A percentile compares a stretch with the other conserved stretches of the same genome.
phyloP scores from a whole-genome alignment of 345 rosid genomes.

The Euphorbia tirucalli region DNA sequence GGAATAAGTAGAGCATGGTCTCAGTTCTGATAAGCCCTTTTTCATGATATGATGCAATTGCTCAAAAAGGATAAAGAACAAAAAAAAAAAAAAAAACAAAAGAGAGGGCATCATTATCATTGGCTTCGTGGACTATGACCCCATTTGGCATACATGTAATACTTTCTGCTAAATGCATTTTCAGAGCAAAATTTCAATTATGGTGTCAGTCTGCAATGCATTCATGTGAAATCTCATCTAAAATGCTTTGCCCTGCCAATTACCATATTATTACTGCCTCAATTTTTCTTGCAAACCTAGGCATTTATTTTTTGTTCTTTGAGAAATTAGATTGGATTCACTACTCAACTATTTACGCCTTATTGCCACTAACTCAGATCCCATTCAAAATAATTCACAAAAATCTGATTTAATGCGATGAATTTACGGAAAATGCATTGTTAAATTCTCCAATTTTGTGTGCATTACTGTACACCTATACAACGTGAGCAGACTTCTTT shows the following conservation, averaged over 20 bases:
- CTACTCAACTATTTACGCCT: too few relatives aligned
- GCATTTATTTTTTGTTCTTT: too few relatives aligned
- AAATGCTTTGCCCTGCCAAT: too few relatives aligned
- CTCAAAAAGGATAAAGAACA: slow-evolving; percentile 1
- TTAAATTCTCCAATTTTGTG: too few relatives aligned
- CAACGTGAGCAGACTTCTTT: too few relatives aligned
- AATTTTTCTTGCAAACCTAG: too few relatives aligned
- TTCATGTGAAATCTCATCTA: not conserved
- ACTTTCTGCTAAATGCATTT: slow-evolving; percentile 2
- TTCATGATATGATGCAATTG: slow-evolving; percentile 10
- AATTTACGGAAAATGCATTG: too few relatives aligned
- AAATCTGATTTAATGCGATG: not conserved
- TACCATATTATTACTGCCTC: too few relatives aligned
- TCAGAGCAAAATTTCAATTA: slow-evolving; percentile 4
- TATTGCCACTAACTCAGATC: too few relatives aligned
- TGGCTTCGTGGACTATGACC: slow-evolving; percentile 10
- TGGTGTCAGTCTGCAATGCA: not conserved
- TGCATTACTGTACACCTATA: too few relatives aligned
- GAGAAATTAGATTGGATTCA: too few relatives aligned
- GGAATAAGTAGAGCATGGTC: slow-evolving; percentile 5
- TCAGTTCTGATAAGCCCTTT: not conserved
- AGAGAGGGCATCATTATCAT: not conserved
- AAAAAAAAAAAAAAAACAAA: not conserved
- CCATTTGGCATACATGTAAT: slow-evolving; percentile 3
- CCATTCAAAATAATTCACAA: not conserved